Evolutionary conservation across 345 rosid species (phyloP), one percentile per base, ranked within the genome.

Genomic region (Camelina hispida): DNA sequence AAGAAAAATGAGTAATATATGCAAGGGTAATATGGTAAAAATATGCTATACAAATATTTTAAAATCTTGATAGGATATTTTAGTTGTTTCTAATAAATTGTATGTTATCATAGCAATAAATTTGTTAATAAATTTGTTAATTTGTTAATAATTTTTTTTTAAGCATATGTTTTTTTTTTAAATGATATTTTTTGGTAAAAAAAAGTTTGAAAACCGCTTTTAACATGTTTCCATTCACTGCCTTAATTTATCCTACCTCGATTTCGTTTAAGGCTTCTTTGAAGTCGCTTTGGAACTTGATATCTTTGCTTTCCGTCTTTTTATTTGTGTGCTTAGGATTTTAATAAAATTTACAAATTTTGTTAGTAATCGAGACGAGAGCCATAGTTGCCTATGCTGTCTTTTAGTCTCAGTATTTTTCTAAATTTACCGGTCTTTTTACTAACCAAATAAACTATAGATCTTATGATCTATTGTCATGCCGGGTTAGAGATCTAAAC

Each of bases 281-380:
- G 50, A 40, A 72, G 55, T 25, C 1, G 46, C 69, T 40, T 63
- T 53, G 69, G 77, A 63, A 72, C 70, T 63, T 62, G 70, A 53
- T 72, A 13, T 72, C 11, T 35, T 40, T 53, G 53, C 62, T 72
- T 62, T 52, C 69, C 69, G 69, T 72, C 69, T 6, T 62, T 51
- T 62, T 13, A 50, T 53, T 40, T 51, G 44, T 38, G 14, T 17
- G 54, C 34, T 51, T 61, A 51, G 53, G 52, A 20, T 16, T 51
- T 47, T 70, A 13, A 50, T 34, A 50, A 18, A 20, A 56, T 28
- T 42, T 55, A 17, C 63, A 14, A 46, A 58, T 20, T 46, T 18
- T 34, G 7, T 6, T 12, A 54, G 38, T 22, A 22, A 52, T 52
- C 16, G 51, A 53, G n/a, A 68, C 16, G 13, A 30, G 73, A 42